A percentile compares a stretch with the other conserved stretches of the same genome.
phyloP scores from a whole-genome alignment of 2,329 filamentous ascomycete species.

The Fonsecaea nubica region DNA sequence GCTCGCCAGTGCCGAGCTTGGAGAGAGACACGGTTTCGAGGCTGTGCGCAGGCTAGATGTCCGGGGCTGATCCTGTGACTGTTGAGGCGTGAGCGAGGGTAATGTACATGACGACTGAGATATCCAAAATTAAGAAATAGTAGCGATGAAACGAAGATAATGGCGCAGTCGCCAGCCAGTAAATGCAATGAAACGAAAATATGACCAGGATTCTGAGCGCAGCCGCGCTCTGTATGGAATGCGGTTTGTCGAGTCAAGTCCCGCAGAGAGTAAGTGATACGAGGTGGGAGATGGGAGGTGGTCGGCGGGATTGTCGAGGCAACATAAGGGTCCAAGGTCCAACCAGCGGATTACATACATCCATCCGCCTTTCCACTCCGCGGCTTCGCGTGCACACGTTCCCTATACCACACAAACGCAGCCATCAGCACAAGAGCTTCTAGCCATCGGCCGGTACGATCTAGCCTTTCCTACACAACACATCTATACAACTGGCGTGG shows the following conservation, averaged over 20 bases:
- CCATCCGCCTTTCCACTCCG: constrained; percentile 1
- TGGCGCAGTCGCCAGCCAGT: constrained; percentile 19
- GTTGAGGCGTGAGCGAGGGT: constrained; percentile 17
- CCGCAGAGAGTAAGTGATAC: constrained; percentile 18
- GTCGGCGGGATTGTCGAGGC: constrained; percentile 11
- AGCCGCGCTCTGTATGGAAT: not conserved
- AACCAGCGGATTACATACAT: constrained; percentile 9
- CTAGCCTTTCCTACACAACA: not conserved
- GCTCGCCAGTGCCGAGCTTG: not conserved
- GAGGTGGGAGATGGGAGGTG: constrained; percentile 11
- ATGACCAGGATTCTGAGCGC: constrained; percentile 33
- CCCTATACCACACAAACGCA: not conserved
- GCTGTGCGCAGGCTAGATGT: constrained; percentile 7
- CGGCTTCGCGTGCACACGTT: constrained; percentile 8
- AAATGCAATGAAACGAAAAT: constrained; percentile 25
- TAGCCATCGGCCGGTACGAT: not conserved
- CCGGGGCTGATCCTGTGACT: constrained; percentile 3
- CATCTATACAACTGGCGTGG: not conserved
- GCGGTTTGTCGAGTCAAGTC: constrained; percentile 4
- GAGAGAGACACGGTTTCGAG: not conserved
- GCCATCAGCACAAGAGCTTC: not conserved
- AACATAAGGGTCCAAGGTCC: constrained; percentile 1
- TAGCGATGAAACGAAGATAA: constrained; percentile 32
- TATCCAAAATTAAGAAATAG: constrained; percentile 33
- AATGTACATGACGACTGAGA: constrained; percentile 26